These are phyloP conservation scores for Talaromyces wortmannii DNA, from an alignment of 495 filamentous ascomycete genomes.

Conservation along the genomic window DNA sequence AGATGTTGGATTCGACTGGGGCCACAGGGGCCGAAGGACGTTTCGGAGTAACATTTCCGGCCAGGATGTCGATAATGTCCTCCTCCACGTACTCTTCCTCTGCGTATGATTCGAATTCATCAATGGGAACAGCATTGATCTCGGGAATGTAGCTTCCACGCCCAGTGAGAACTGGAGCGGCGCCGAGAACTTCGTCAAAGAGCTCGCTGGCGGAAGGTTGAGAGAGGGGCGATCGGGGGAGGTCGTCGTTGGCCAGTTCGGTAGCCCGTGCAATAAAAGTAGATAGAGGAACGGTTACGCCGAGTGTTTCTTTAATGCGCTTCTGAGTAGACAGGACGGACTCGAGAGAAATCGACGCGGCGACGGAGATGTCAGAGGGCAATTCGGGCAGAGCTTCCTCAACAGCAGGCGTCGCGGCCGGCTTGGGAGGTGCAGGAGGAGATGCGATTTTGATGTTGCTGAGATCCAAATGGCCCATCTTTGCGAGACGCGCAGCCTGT, in stretches of 20 bases:
- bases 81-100: conserved; percentile 10
- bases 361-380: conserved; percentile 29
- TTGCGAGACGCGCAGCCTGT: conserved; percentile 59
- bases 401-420: conserved; percentile 25
- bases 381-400: conserved; percentile 30
- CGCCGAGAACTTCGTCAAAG: conserved; percentile 81
- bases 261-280: conserved; percentile 81
- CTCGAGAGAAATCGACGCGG: conserved; percentile 68
- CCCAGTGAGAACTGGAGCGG: conserved; percentile 46
- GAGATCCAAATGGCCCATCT: conserved; percentile 79
- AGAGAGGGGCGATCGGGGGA: conserved; percentile 56
- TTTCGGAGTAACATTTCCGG: conserved; percentile 36
- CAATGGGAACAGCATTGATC: conserved; percentile 51
- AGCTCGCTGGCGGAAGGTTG: conserved; percentile 71
- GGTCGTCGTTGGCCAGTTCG: conserved; percentile 75
- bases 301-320: conserved; percentile 65
- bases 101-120: conserved; percentile 13
- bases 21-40: background rate
- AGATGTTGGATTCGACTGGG: too few species aligned
- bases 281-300: conserved; percentile 74
- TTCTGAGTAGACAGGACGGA: conserved; percentile 74
- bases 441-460: conserved; percentile 86
- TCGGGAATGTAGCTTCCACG: conserved; percentile 66
- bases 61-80: conserved; percentile 75
- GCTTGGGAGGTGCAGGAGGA: conserved; percentile 35